phyloP scores from a whole-genome alignment of 1,284 basidiomycete species.

The Heterobasidion parviporum region DNA sequence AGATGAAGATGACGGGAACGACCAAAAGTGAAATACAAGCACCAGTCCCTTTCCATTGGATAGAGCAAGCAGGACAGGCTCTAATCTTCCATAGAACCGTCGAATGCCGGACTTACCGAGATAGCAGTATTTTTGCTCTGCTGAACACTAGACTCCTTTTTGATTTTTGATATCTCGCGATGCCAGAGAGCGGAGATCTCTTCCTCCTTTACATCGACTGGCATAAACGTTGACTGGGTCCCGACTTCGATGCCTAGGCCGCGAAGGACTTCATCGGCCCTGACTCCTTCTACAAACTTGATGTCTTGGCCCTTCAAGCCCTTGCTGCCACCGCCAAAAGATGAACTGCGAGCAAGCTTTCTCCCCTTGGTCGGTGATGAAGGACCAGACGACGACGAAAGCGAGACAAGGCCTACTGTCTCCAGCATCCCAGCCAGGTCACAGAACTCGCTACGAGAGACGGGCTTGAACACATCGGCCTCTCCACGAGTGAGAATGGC shows the following conservation, averaged over 20 bases:
- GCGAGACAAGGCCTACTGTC: constrained; percentile 54
- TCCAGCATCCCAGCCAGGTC: constrained; percentile 67
- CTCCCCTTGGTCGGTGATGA: constrained; percentile 32
- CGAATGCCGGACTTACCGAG: constrained; percentile 29
- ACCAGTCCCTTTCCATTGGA: neutral
- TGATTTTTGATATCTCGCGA: constrained; percentile 47
- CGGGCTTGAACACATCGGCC: constrained; percentile 46
- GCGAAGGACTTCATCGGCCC: constrained; percentile 55
- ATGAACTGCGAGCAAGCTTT: constrained; percentile 44
- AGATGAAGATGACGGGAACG: neutral
- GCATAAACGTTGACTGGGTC: constrained; percentile 15
- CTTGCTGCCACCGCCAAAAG: constrained; percentile 41
- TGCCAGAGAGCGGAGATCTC: constrained; percentile 64
- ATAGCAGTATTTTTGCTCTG: constrained; percentile 12
- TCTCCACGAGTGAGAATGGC: constrained; percentile 48
- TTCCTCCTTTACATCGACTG: constrained; percentile 48
- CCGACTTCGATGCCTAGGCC: constrained; percentile 46
- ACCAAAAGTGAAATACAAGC: neutral
- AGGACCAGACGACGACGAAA: constrained; percentile 23
- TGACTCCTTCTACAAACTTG: constrained; percentile 45
- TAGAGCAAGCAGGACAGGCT: neutral
- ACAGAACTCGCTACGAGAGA: constrained; percentile 66
- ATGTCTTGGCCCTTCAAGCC: constrained; percentile 39
- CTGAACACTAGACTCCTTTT: constrained; percentile 41
- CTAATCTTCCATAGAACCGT: constrained; percentile 40